These are phyloP conservation scores for Fusarium subtropicale DNA, from an alignment of 2,329 filamentous ascomycete species.

Conservation along the genomic window DNA sequence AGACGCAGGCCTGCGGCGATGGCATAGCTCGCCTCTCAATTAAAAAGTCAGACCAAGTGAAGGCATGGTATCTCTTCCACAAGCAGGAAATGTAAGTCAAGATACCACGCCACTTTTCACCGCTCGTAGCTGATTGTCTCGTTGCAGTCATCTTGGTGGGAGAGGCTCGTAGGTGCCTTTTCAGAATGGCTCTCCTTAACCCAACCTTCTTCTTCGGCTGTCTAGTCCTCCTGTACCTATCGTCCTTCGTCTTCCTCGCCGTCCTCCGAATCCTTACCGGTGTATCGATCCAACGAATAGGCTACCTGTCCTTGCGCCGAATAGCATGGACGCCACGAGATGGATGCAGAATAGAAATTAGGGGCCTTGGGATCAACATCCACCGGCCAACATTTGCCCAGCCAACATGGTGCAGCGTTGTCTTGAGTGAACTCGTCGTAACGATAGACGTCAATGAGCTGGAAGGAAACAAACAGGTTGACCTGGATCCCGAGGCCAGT, in stretches of 20 bases:
- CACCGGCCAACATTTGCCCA: slow-evolving; percentile 97
- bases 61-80: slow-evolving; percentile 47
- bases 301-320: slow-evolving; percentile 90
- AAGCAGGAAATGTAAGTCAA: slow-evolving; percentile 42
- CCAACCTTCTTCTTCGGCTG: slow-evolving; percentile 89
- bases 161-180: slow-evolving; percentile 42
- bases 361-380: slow-evolving; percentile 86
- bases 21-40: slow-evolving; percentile 43
- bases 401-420: slow-evolving; percentile 94
- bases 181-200: slow-evolving; percentile 71
- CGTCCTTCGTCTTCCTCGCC: slow-evolving; percentile 93
- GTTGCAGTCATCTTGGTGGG: slow-evolving; percentile 43
- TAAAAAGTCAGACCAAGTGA: slow-evolving; percentile 36
- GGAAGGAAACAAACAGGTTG: slow-evolving; percentile 59
- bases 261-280: slow-evolving; percentile 92
- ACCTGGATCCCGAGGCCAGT: slow-evolving; percentile 44
- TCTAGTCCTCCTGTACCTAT: slow-evolving; percentile 86
- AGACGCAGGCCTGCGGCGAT: slow-evolving; percentile 38
- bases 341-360: slow-evolving; percentile 89
- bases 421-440: slow-evolving; percentile 85
- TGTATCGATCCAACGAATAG: slow-evolving; percentile 93
- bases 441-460: slow-evolving; percentile 81
- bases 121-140: slow-evolving; percentile 40
- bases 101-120: slow-evolving; percentile 43
- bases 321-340: slow-evolving; percentile 90